These are phyloP conservation scores for Suhomyces faveliae DNA, from an alignment of 805 yeast species.

Conservation along the genomic window DNA sequence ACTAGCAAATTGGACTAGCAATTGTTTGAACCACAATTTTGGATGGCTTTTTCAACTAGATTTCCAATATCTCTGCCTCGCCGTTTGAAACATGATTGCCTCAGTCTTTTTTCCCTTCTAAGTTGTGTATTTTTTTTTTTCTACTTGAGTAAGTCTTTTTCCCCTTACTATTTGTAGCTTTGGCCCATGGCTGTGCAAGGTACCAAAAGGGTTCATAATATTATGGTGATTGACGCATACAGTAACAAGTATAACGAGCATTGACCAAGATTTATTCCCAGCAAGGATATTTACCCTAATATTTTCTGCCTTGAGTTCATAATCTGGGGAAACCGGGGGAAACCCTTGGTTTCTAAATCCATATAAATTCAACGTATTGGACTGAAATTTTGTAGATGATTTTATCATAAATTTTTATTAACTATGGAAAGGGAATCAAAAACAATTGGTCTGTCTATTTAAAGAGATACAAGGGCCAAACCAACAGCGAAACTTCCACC, in stretches of 20 bases:
- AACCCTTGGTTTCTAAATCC: no score
- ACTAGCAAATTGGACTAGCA: no score
- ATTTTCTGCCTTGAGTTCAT: slow-evolving; percentile 1
- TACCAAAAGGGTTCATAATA: slow-evolving; percentile 1
- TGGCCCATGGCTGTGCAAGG: slow-evolving; percentile 1
- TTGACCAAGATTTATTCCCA: neutral
- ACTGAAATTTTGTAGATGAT: no score
- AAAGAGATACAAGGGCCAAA: slow-evolving; percentile 24
- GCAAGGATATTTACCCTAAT: neutral
- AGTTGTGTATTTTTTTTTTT: neutral
- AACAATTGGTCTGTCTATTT: neutral
- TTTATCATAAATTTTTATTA: neutral
- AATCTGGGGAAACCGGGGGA: no score
- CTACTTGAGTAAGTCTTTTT: slow-evolving; percentile 35
- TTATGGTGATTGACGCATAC: neutral
- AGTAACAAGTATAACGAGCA: neutral
- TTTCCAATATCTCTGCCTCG: no score
- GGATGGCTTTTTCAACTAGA: no score
- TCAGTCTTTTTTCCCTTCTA: no score
- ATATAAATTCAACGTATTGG: no score
- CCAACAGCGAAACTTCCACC: slow-evolving; percentile 27
- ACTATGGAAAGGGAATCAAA: no score
- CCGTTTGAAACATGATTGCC: no score
- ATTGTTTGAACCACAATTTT: no score
- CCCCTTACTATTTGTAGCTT: neutral